phyloP scores from a whole-genome alignment of 768 basidiomycete genomes.

The Butyriboletus loyo region DNA sequence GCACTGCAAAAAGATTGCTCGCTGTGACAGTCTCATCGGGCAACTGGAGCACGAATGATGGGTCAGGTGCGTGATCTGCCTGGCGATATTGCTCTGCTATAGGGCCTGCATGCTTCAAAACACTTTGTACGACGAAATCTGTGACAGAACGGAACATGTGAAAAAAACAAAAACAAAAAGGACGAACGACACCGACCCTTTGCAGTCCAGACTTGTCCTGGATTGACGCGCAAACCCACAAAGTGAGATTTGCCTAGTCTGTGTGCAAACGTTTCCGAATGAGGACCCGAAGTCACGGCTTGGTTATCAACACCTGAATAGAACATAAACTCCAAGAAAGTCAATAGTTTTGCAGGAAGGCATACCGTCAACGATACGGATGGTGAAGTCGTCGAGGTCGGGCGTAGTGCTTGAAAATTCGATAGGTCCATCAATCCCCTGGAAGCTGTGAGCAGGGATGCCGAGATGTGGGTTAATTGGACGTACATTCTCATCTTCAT shows the following conservation, averaged over 20 bases:
- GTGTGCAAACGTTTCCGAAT: conserved; percentile 54
- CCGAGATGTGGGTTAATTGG: not conserved
- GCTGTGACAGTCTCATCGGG: conserved; percentile 68
- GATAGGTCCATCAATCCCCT: conserved; percentile 76
- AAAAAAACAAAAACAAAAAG: too few species aligned
- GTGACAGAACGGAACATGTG: not conserved
- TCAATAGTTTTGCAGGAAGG: not conserved
- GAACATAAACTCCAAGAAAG: conserved; percentile 3
- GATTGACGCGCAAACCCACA: conserved; percentile 55
- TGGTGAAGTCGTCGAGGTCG: conserved; percentile 77
- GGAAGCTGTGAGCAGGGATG: conserved; percentile 6
- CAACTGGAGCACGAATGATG: conserved; percentile 74
- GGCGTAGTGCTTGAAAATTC: conserved; percentile 70
- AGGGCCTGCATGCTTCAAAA: conserved; percentile 56
- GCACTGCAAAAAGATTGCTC: conserved; percentile 83
- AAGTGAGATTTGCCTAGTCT: conserved; percentile 71
- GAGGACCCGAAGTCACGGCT: conserved; percentile 51
- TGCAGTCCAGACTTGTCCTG: conserved; percentile 79
- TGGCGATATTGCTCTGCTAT: conserved; percentile 51
- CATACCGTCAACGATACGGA: conserved; percentile 77
- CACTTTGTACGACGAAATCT: conserved; percentile 64
- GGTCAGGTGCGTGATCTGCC: conserved; percentile 58
- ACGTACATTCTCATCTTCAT: conserved; percentile 70
- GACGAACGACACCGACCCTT: conserved; percentile 49
- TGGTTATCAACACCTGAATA: conserved; percentile 57